Base-by-base conservation (phyloP, 75 land plant genomes). In the Pinus taeda region DNA sequence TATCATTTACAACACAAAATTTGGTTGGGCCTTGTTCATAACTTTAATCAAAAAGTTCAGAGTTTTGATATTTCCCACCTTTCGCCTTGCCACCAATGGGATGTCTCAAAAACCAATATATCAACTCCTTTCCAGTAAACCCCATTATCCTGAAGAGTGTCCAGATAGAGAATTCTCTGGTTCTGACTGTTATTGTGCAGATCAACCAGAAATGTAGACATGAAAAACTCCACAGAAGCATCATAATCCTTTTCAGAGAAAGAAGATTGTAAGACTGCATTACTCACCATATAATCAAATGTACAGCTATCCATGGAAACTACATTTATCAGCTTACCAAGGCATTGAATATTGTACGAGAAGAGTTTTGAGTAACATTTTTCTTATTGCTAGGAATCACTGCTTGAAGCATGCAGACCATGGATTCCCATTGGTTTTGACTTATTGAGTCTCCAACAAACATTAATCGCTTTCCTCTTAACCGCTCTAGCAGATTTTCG, bases 121-220 rank as follows among this genome's bases (percentile, higher is more conserved):
- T 89, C 86, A 58, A 76, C 85, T 62, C 85, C 87, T 76, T 80
- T 80, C 91, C 91, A 89, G 53, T 79, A 78, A 36, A 63, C 78
- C 13, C 86, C 91, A 80, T 89, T 84, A 72, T 78, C 82, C 78
- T 87, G 82, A 24, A 89, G 84, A 75, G 58, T 75, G 69, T 89
- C 91, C 61, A 89, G 53, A 49, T 82, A 79, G 45, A 87, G 67
- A 4, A 82, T 62, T 49, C 86, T 82, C 74, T 79, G 74, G 17
- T 65, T 78, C 20, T 66, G 42, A 18, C 82, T 77, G 21, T 81
- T 85, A 22, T 76, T 74, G 21, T 75, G 82, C 75, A 90, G 75
- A 42, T 89, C 91, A 8, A 92, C 92, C 6, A 94, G 83, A 6
- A 92, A 85, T 1, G 94, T 91, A 62, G 90, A 88, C 89, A 95